Evolutionary conservation across 352 stramenopile species (phyloP).

Genomic region (Globisporangium cystogenes): DNA sequence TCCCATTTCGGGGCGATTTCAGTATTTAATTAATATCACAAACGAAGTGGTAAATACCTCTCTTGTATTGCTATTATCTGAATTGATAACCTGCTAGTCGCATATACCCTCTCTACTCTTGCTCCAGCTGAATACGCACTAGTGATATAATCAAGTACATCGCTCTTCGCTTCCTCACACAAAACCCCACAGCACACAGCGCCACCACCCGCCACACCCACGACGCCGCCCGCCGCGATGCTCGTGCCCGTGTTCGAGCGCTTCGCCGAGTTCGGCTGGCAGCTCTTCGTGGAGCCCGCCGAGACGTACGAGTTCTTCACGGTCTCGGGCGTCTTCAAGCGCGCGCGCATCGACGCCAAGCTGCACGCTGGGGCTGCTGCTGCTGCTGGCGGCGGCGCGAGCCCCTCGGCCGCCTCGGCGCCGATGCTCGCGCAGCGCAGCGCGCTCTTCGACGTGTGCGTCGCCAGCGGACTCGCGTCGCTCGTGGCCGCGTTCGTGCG

Average conservation of each 20-base stretch:
- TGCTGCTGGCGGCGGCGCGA: slow-evolving; percentile 4
- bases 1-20: not conserved
- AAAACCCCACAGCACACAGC: no score
- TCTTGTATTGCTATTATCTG: no score
- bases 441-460: slow-evolving; percentile 72
- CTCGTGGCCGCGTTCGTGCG: slow-evolving; percentile 71
- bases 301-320: slow-evolving; percentile 87
- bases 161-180: no score
- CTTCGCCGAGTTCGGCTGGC: slow-evolving; percentile 49
- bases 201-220: no score
- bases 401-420: not conserved
- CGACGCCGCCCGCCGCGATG: slow-evolving; percentile 8
- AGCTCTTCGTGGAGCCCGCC: slow-evolving; percentile 67
- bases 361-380: slow-evolving; percentile 15
- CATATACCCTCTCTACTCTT: no score
- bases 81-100: no score
- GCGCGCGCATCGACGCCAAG: slow-evolving; percentile 50
- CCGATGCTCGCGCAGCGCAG: slow-evolving; percentile 56
- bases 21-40: slow-evolving; percentile 2
- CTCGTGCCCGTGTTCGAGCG: slow-evolving; percentile 44
- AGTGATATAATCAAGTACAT: no score
- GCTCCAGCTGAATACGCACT: no score
- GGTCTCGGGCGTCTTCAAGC: slow-evolving; percentile 69
- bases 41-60: not conserved
- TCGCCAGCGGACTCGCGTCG: slow-evolving; percentile 62